Evolutionary conservation across 2,329 filamentous ascomycete genomes (phyloP).

Genomic region (Hypoxylon rubiginosum): DNA sequence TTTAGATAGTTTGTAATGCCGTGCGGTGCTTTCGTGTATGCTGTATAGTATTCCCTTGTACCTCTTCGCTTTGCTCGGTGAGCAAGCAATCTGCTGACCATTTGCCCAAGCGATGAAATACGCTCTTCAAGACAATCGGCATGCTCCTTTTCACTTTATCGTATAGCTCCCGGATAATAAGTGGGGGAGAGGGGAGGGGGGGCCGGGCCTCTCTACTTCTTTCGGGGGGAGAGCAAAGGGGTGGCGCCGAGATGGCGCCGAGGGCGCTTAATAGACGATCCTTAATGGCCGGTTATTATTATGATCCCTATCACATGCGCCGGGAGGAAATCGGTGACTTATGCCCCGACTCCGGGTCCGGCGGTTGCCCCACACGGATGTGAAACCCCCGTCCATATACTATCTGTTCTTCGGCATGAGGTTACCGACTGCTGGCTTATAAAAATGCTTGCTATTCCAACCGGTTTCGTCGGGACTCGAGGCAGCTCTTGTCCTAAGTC

Average conservation of each 20-base stretch:
- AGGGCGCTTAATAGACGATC: neutral
- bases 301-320: neutral
- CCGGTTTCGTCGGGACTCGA: neutral
- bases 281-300: neutral
- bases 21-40: conserved; percentile 1
- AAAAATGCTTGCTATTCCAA: neutral
- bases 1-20: conserved; percentile 12
- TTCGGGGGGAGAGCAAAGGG: neutral
- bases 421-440: neutral
- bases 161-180: neutral
- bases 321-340: neutral
- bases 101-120: conserved; percentile 3
- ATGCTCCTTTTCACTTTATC: neutral
- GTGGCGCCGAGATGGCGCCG: neutral
- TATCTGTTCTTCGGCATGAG: neutral
- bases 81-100: conserved; percentile 7
- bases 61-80: conserved; percentile 1
- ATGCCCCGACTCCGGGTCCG: neutral
- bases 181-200: neutral
- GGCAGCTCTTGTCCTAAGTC: neutral
- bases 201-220: neutral
- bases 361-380: neutral
- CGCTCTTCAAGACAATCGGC: conserved; percentile 3
- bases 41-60: conserved; percentile 3
- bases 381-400: neutral